phyloP scores from a whole-genome alignment of 192 early-diverging fungal species.

The Powellomyces hirtus region DNA sequence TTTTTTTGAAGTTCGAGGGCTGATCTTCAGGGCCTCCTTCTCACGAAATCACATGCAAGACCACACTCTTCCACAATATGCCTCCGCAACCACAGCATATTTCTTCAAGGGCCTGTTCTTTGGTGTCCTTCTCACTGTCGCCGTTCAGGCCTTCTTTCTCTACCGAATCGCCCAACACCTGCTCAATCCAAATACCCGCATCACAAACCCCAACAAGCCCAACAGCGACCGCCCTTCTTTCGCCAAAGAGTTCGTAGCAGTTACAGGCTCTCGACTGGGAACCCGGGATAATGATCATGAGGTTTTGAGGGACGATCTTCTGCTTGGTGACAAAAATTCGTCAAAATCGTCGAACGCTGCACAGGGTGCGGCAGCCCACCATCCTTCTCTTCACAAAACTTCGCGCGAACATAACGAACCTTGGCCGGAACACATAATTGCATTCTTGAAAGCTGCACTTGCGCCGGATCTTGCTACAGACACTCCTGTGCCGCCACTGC shows the following conservation, averaged over 20 bases:
- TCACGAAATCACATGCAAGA: too few species aligned
- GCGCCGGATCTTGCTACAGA: constrained; percentile 24
- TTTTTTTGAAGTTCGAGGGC: too few species aligned
- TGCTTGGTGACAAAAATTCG: neutral
- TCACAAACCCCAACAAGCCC: constrained; percentile 7
- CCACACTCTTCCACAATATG: too few species aligned
- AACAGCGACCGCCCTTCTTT: constrained; percentile 19
- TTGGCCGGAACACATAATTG: constrained; percentile 48
- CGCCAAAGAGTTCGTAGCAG: constrained; percentile 19
- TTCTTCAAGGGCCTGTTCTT: constrained; percentile 37
- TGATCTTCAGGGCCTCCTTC: too few species aligned
- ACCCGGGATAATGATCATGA: neutral
- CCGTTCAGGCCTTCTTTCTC: constrained; percentile 25
- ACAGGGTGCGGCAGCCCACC: neutral
- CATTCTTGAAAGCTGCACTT: constrained; percentile 32
- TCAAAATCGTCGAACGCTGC: neutral
- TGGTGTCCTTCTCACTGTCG: constrained; percentile 29
- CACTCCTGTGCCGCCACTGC: constrained; percentile 14
- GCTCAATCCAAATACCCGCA: constrained; percentile 28
- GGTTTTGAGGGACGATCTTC: constrained; percentile 10
- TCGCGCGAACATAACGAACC: constrained; percentile 35
- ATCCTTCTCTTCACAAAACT: too few species aligned
- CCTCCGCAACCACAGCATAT: too few species aligned
- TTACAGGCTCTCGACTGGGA: neutral
- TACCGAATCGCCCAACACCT: constrained; percentile 16